These are phyloP conservation scores for Tritrichomonas musculus DNA, from an alignment of 208 protist species.

Conservation along the genomic window DNA sequence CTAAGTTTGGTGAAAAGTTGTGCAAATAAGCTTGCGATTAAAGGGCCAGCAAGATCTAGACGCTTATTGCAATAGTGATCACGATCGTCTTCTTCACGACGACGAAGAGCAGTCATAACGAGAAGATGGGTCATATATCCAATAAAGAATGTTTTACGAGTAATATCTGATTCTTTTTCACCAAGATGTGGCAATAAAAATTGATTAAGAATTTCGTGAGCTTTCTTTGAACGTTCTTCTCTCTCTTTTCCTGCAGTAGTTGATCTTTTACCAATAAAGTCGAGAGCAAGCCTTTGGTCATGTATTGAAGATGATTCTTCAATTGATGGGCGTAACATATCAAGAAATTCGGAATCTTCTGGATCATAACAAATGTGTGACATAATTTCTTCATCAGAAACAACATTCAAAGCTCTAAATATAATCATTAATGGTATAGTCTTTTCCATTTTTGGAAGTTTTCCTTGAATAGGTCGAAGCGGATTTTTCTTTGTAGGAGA, in stretches of 20 bases:
- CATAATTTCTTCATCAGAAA: constrained; percentile 82
- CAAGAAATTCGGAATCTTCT: constrained; percentile 71
- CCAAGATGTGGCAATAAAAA: constrained; percentile 77
- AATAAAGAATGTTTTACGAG: constrained; percentile 72
- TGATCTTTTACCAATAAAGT: constrained; percentile 29
- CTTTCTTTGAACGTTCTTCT: constrained; percentile 75
- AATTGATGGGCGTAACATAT: constrained; percentile 83
- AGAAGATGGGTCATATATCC: constrained; percentile 50
- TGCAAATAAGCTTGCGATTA: constrained; percentile 69
- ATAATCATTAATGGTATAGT: constrained; percentile 83
- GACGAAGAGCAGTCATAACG: constrained; percentile 37
- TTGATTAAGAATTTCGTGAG: constrained; percentile 48
- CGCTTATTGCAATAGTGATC: constrained; percentile 88
- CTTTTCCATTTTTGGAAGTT: constrained; percentile 68
- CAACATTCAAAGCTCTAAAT: constrained; percentile 87
- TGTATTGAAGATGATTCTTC: constrained; percentile 69
- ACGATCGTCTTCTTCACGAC: constrained; percentile 69
- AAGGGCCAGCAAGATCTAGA: constrained; percentile 75
- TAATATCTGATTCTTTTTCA: constrained; percentile 66
- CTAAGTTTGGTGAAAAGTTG: constrained; percentile 61
- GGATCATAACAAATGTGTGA: constrained; percentile 79
- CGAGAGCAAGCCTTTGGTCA: constrained; percentile 15
- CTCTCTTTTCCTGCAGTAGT: constrained; percentile 52
- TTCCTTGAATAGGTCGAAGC: constrained; percentile 55
- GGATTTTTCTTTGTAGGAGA: background rate